Evolutionary conservation across 179 eudicot species (phyloP).

Genomic region (Beta corolliflora): DNA sequence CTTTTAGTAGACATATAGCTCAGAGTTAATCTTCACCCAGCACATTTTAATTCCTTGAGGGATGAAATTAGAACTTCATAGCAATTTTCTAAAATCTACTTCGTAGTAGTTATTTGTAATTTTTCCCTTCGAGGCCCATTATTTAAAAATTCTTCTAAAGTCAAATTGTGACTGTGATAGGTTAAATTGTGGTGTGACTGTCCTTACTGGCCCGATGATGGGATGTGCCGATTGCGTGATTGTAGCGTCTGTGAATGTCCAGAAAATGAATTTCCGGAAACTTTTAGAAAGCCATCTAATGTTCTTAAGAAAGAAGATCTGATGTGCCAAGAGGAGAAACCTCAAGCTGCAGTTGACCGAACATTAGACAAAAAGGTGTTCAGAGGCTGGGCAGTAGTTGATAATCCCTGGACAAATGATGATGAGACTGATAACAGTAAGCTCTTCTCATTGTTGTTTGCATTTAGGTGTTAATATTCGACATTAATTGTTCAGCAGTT

Average conservation of each 20-base stretch:
- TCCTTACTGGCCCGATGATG: conserved; percentile 98
- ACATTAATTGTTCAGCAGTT: neutral
- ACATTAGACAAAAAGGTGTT: conserved; percentile 74
- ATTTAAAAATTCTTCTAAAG: neutral
- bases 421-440: conserved; percentile 94
- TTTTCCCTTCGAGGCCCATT: neutral
- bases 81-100: neutral
- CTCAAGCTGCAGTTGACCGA: conserved; percentile 83
- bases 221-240: conserved; percentile 85
- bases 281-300: conserved; percentile 57
- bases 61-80: neutral
- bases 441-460: conserved; percentile 19
- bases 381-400: conserved; percentile 78
- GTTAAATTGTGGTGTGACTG: conserved; percentile 94
- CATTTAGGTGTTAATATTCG: neutral
- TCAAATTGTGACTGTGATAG: conserved; percentile 34
- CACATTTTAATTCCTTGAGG: neutral
- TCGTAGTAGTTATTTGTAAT: neutral
- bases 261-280: conserved; percentile 83
- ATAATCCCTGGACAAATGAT: conserved; percentile 93
- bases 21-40: neutral
- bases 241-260: conserved; percentile 98
- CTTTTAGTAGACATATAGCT: neutral
- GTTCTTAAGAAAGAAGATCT: conserved; percentile 60
- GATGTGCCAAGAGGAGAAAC: conserved; percentile 86